These are phyloP conservation scores for Sarcodon aspratus DNA, from an alignment of 768 basidiomycete species.

Conservation along the genomic window DNA sequence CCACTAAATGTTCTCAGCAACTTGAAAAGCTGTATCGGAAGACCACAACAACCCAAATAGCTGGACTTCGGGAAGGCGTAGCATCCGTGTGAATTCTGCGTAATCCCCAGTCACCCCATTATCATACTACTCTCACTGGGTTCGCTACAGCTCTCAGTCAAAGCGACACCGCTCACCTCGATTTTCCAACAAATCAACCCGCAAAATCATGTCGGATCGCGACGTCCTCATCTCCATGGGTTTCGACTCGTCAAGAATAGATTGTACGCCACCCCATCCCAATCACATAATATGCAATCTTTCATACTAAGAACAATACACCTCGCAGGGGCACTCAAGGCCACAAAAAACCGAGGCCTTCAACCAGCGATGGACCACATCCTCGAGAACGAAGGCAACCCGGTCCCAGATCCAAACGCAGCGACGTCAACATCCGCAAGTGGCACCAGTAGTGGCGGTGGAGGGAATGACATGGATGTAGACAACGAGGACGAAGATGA, in stretches of 20 bases:
- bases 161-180: too few relatives aligned
- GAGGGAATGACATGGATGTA: conserved; percentile 29
- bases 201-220: conserved; percentile 38
- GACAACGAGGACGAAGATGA: conserved; percentile 63
- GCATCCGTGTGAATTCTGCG: too few relatives aligned
- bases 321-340: conserved; percentile 73
- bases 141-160: too few relatives aligned
- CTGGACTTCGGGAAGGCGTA: too few relatives aligned
- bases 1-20: too few relatives aligned
- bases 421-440: conserved; percentile 23
- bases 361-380: conserved; percentile 90
- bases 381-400: conserved; percentile 65
- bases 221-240: conserved; percentile 79
- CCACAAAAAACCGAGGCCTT: conserved; percentile 72
- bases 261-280: conserved; percentile 47
- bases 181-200: not conserved
- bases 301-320: not conserved
- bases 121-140: too few relatives aligned
- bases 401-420: conserved; percentile 52
- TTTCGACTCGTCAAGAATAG: conserved; percentile 73
- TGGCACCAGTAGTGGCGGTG: conserved; percentile 11
- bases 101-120: too few relatives aligned
- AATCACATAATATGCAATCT: not conserved
- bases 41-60: too few relatives aligned
- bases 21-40: too few relatives aligned